Evolutionary conservation across 2,329 filamentous ascomycete genomes (phyloP), one percentile per base, ranked within the genome.

Genomic region (Coniochaeta prunicola): DNA sequence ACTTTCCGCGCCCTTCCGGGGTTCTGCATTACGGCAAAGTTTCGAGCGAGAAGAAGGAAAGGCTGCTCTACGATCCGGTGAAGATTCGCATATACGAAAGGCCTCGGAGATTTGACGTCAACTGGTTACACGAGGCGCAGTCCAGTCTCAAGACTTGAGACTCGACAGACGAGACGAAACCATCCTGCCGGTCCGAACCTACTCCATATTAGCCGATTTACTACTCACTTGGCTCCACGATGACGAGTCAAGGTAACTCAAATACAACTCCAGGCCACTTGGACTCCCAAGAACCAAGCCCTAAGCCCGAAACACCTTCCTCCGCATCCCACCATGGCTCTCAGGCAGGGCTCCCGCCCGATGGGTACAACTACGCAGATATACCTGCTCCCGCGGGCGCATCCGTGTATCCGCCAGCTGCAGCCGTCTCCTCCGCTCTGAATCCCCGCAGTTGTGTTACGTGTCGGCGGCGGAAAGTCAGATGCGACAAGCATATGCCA

Each of bases 401-500:
- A 28, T 64, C 66, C 26, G 66, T 68, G 31, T 68, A 67, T 50
- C 62, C 65, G 1, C 66, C 66, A 15, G 60, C 62, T 2, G 63
- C 66, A 31, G 56, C 58, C 4, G 63, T 66, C 15, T 63, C 66
- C 26, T 71, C 73, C 7, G 71, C 70, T 38, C 60, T 79, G 53
- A 80, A 80, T 61, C 78, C 78, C 31, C 72, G 78, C 61, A 80
- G 77, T 61, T 80, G 78, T 64, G 77, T 80, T 19, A 80, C 77
- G 40, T 80, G 78, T 61, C 73, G 78, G 40, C 64, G 64, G 57
- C 62, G 66, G 58, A 68, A 68, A 59, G 89, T 92, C 58, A 87
- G 88, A 67, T 92, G 89, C 77, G 87, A 92, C 75, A 91, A 91
- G 75, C 80, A 83, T 66, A 84, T 90, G 77, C 87, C 88, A 17